Conservation (phyloP, 805 yeast genomes). For the Ogataea salicorniae region DNA sequence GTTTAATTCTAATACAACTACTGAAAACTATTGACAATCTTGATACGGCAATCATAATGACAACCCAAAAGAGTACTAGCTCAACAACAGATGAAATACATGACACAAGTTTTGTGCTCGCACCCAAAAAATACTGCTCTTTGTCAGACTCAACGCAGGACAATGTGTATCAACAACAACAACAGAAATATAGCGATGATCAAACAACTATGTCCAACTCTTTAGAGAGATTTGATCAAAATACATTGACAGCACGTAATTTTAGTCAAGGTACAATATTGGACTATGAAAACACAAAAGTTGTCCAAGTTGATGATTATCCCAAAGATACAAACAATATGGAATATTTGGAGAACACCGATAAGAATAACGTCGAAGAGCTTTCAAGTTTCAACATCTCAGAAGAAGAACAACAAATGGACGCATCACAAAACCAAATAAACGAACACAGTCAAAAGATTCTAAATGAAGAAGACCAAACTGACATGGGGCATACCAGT, state of each 20-base stretch:
- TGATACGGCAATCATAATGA: too few relatives aligned
- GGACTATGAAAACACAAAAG: constrained; percentile 5
- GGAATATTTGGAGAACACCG: neutral
- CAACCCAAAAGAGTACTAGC: too few relatives aligned
- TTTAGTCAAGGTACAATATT: neutral
- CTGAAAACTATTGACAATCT: too few relatives aligned
- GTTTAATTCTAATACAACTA: too few relatives aligned
- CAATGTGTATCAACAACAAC: too few relatives aligned
- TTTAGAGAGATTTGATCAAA: neutral
- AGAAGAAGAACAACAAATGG: neutral
- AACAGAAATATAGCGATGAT: neutral
- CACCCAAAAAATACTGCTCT: too few relatives aligned
- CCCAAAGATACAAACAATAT: neutral
- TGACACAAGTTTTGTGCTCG: too few relatives aligned
- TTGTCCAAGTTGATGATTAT: constrained; percentile 2
- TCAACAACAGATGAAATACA: too few relatives aligned
- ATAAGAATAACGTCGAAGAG: constrained; percentile 1
- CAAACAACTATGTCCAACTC: neutral
- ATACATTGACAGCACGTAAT: neutral
- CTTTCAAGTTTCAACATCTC: constrained; percentile 8
- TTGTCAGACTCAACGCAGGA: too few relatives aligned
- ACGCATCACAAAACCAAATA: too few relatives aligned
- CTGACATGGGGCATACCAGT: neutral
- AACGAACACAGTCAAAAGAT: too few relatives aligned
- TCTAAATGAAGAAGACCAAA: too few relatives aligned